A percentile compares a stretch with the other conserved stretches of the same genome.
phyloP scores from a whole-genome alignment of 805 yeast genomes.

The Martiniozyma abietophila region DNA sequence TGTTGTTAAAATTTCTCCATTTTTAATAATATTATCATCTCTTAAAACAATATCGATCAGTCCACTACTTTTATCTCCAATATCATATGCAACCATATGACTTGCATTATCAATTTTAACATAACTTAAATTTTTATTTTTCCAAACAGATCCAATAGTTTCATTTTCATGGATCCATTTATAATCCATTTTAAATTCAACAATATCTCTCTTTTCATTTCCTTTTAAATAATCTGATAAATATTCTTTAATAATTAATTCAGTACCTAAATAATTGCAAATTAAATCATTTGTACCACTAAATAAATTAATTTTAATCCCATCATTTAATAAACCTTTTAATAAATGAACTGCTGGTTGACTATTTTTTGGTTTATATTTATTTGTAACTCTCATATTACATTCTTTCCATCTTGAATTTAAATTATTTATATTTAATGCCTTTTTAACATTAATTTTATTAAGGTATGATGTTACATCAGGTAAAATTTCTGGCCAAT shows the following conservation, averaged over 20 bases:
- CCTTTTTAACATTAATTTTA: conserved; percentile 33
- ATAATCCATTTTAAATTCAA: conserved; percentile 10
- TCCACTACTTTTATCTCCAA: conserved; percentile 60
- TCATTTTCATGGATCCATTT: conserved; percentile 38
- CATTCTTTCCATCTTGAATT: conserved; percentile 69
- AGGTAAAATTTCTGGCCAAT: conserved; percentile 73
- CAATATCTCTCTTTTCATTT: conserved; percentile 3
- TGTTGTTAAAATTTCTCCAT: conserved; percentile 7
- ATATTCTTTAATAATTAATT: conserved; percentile 50
- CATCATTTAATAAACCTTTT: conserved; percentile 50
- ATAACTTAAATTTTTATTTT: conserved; percentile 67
- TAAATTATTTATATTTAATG: conserved; percentile 39
- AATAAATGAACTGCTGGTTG: conserved; percentile 55
- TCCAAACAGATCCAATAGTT: conserved; percentile 30
- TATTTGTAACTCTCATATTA: conserved; percentile 43
- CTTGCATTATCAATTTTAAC: conserved; percentile 67
- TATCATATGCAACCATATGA: conserved; percentile 91
- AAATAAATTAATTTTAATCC: conserved; percentile 58
- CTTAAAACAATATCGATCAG: conserved; percentile 40
- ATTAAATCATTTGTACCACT: conserved; percentile 85
- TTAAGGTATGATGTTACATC: conserved; percentile 43
- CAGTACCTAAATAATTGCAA: conserved; percentile 76
- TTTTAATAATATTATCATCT: conserved; percentile 11
- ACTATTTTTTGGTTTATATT: conserved; percentile 40
- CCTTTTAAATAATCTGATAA: conserved; percentile 7